Evolutionary conservation across 2,329 filamentous ascomycete species (phyloP).

Genomic region (Lanzia echinophila): DNA sequence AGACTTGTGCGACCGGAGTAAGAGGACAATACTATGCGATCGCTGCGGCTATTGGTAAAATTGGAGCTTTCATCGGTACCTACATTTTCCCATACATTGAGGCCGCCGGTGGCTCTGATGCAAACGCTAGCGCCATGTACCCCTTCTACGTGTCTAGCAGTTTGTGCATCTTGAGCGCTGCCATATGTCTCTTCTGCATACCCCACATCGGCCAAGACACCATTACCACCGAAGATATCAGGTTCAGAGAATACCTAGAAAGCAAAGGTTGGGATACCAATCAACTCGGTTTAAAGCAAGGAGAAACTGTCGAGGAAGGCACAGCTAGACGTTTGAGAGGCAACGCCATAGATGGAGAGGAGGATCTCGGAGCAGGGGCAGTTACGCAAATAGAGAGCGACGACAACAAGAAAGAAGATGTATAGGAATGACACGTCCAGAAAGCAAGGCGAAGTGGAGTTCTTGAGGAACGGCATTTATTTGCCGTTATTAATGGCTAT

Average conservation of each 20-base stretch:
- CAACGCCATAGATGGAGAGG: neutral
- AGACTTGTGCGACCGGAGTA: slow-evolving; percentile 84
- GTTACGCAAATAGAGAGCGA: too few relatives aligned
- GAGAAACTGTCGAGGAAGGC: slow-evolving; percentile 13
- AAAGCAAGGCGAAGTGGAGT: too few relatives aligned
- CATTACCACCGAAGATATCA: slow-evolving; percentile 68
- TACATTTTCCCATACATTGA: slow-evolving; percentile 72
- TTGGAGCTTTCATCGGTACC: slow-evolving; percentile 79
- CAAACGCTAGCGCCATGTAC: slow-evolving; percentile 64
- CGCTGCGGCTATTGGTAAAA: slow-evolving; percentile 66
- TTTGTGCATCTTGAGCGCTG: slow-evolving; percentile 69
- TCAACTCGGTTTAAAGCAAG: slow-evolving; percentile 40
- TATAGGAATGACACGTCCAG: too few relatives aligned
- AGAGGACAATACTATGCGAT: slow-evolving; percentile 71
- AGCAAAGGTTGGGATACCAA: slow-evolving; percentile 69
- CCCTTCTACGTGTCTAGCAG: slow-evolving; percentile 82
- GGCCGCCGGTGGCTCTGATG: slow-evolving; percentile 49
- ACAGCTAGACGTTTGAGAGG: neutral
- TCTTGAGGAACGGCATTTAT: too few relatives aligned
- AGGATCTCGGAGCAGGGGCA: neutral
- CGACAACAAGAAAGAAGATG: too few relatives aligned
- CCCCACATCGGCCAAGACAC: slow-evolving; percentile 81
- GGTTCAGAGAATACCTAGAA: slow-evolving; percentile 68
- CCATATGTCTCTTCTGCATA: slow-evolving; percentile 58
- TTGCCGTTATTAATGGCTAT: too few relatives aligned